Evolutionary conservation across 2,329 filamentous ascomycete species (phyloP).

Genomic region (Sclerotinia borealis): DNA sequence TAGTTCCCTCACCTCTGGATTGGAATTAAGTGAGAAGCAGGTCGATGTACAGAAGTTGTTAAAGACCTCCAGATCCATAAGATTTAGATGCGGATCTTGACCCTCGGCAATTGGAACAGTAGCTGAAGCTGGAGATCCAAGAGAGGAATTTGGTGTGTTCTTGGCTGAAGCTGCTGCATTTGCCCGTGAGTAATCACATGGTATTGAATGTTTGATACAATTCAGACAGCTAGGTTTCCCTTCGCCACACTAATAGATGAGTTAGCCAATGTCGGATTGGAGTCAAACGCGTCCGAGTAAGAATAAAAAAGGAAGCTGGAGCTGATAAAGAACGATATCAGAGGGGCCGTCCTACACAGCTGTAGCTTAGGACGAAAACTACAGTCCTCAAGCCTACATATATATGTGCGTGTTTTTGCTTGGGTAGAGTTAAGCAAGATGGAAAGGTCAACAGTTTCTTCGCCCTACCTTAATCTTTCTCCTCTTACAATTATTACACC

Average conservation of each 20-base stretch:
- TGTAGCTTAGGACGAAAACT: neutral
- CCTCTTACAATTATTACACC: constrained; percentile 8
- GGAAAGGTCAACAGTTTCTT: neutral
- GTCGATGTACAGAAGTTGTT: constrained; percentile 45
- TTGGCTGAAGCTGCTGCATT: neutral
- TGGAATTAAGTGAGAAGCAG: constrained; percentile 37
- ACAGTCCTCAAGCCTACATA: neutral
- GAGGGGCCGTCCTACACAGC: neutral
- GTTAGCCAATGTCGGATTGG: constrained; percentile 10
- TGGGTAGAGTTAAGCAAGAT: neutral
- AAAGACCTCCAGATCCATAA: constrained; percentile 42
- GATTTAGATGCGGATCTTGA: neutral
- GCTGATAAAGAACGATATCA: neutral
- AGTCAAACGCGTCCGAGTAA: neutral
- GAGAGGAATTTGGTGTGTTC: neutral
- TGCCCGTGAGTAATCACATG: constrained; percentile 7
- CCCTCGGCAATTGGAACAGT: neutral
- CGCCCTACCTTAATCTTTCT: constrained; percentile 6
- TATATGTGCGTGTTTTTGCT: neutral
- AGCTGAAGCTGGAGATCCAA: neutral
- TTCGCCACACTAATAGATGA: constrained; percentile 16
- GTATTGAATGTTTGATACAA: constrained; percentile 13
- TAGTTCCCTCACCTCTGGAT: constrained; percentile 36
- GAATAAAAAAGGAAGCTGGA: neutral
- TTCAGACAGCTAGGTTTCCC: constrained; percentile 14